Evolutionary conservation across 441 rosid genomes (phyloP), one percentile per base, ranked within the genome.

Genomic region (Arabidopsis hybrid): DNA sequence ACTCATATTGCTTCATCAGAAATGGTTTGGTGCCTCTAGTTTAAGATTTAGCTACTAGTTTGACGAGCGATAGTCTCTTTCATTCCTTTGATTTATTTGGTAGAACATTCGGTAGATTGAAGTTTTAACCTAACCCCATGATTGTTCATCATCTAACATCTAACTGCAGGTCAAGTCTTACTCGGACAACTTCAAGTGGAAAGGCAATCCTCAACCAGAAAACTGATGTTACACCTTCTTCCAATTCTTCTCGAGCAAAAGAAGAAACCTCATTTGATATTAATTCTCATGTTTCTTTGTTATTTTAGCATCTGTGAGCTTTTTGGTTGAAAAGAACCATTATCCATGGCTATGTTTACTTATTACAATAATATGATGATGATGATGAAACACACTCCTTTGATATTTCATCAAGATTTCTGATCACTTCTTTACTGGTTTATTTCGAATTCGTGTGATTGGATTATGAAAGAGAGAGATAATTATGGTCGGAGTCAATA

Each of bases 151-250:
- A 35, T 46, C 49, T 72, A 49, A 21, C 26, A 21, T 21, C 26
- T 21, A 21, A 11, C 63, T 81, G 75, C 89, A 94, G 96, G 84
- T 76, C 5, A 93, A 89, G 82, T 63, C 97, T 13, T 93, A 91
- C 84, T 90, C 98, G 0, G 98, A 93, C 72, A 93, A 93, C 89
- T 93, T 93, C 90, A 91, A 91, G 75, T 93, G 90, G 87, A 94
- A 88, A 84, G 98, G 96, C 83, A 81, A 67, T 7, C 86, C 91
- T 6, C 83, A 85, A 76, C 40, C 86, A 16, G 80, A 86, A 53
- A 75, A 78, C 21, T 85, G 79, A 88, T 69, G 42, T 32, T 21
- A 0, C 47, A 57, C 40, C 17, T 39, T 43, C 56, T 71, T 71
- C 29, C 11, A 38, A 21, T 21, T 21, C 35, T 59, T 72, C 69